Evolutionary conservation across 2,329 filamentous ascomycete species (phyloP), one percentile per base, ranked within the genome.

Genomic region (Colletotrichum sublineola): DNA sequence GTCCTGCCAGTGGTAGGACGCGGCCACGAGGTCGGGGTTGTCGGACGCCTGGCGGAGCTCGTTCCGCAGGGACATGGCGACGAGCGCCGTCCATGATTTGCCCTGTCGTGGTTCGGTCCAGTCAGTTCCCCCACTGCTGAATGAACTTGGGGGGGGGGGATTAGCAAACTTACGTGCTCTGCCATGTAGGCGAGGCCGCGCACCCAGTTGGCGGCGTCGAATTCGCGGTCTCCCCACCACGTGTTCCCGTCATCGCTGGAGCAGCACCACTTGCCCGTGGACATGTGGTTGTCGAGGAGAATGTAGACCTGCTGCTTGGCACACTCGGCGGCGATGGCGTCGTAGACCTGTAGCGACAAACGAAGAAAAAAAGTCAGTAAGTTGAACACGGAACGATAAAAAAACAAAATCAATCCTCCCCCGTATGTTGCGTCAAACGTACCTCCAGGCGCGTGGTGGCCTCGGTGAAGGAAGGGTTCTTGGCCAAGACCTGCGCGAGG

Each of bases 181-280:
- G 89, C 87, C 87, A 93, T 92, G 76, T 87, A 92, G 0, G 80
- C 78, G 31, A 89, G 81, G 0, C 90, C 91, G 11, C 90, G 83
- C 7, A 85, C 82, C 91, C 91, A 93, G 52, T 91, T 91, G 1
- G 82, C 79, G 0, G 86, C 82, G 68, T 87, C 79, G 74, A 91
- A 93, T 75, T 90, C 84, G 0, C 79, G 84, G 76, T 92, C 90
- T 14, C 89, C 88, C 80, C 89, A 91, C 88, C 88, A 91, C 33
- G 84, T 80, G 77, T 91, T 91, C 3, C 87, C 88, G 63, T 91
- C 89, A 0, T 77, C 80, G 0, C 79, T 81, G 11, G 81, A 83
- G 75, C 89, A 91, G 77, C 89, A 91, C 89, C 89, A 91, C 67
- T 82, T 82, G 2, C 84, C 89, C 58, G 82, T 84, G 12, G 87